Evolutionary conservation across 805 yeast genomes (phyloP).

Genomic region (Deakozyma indianensis): DNA sequence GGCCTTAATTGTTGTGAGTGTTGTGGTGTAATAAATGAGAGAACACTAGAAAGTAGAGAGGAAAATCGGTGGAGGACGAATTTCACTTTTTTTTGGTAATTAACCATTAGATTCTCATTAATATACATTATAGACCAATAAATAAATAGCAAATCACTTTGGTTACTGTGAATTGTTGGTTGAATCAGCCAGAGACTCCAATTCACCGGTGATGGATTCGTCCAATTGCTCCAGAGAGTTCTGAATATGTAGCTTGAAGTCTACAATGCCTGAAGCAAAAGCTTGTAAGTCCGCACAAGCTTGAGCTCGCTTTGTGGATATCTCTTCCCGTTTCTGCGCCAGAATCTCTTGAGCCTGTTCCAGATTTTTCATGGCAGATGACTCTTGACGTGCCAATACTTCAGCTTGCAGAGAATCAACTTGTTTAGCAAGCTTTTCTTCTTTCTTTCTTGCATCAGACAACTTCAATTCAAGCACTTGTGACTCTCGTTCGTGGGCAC

Average conservation of each 20-base stretch:
- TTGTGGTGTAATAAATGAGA: too few species aligned
- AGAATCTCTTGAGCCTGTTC: constrained; percentile 13
- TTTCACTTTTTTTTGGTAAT: too few species aligned
- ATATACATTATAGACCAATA: not conserved
- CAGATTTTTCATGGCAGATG: constrained; percentile 11
- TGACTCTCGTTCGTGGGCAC: not conserved
- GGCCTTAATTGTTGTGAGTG: too few species aligned
- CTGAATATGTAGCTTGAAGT: not conserved
- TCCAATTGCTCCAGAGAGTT: not conserved
- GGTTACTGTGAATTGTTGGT: too few species aligned
- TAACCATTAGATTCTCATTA: too few species aligned
- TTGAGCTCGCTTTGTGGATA: not conserved
- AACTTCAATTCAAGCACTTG: constrained; percentile 27
- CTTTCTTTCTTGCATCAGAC: constrained; percentile 29
- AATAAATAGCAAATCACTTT: not conserved
- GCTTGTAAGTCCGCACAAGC: not conserved
- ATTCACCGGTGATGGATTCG: not conserved
- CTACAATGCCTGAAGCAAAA: not conserved
- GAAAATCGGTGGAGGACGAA: too few species aligned
- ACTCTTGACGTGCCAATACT: not conserved
- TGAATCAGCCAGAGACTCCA: too few species aligned
- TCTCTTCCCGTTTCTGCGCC: constrained; percentile 7
- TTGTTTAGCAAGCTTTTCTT: constrained; percentile 41
- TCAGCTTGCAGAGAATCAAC: constrained; percentile 34
- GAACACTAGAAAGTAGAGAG: too few species aligned